Evolutionary conservation across 1,139 yeast species (phyloP), one percentile per base, ranked within the genome.

Genomic region (Yamadazyma atmosphaerica): DNA sequence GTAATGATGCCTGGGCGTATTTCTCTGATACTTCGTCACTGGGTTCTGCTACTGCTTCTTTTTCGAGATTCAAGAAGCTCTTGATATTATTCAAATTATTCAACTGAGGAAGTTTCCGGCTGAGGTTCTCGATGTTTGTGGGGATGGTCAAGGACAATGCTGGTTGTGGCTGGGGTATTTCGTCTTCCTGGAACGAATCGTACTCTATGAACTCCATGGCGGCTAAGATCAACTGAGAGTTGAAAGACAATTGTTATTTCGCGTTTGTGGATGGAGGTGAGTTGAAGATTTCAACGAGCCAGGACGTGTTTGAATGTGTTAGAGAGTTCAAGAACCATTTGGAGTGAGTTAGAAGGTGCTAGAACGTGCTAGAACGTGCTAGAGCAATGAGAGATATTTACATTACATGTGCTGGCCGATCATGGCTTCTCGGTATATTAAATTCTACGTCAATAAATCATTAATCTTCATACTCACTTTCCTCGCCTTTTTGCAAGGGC

Each of bases 191-290:
- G 40, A 63, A 65, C 17, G 71, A 54, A 36, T 68, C 75, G 39
- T 64, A 69, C 46, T 67, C 76, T 35, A 71, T 58, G 46, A 68
- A 72, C 50, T 72, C 77, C 77, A 72, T 71, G 25, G 36, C 9
- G 22, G 9, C 6, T 19, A 19, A 19, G 9, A 9, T 6, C 6
- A 19, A 6, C 6, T 9, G 22, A 6, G 6, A 19, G 22, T 6
- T 24, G 14, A 9, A 19, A 19, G 22, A 19, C n/a, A n/a, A n/a
- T n/a, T n/a, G n/a, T n/a, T n/a, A n/a, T n/a, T n/a, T n/a, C n/a
- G n/a, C n/a, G n/a, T n/a, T n/a, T n/a, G n/a, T n/a, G n/a, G n/a
- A n/a, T n/a, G n/a, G n/a, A n/a, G n/a, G n/a, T n/a, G n/a, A n/a
- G n/a, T n/a, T n/a, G n/a, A n/a, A n/a, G n/a, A n/a, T n/a, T n/a